Conservation (phyloP, 441 rosid species). For the Croton setiger region DNA sequence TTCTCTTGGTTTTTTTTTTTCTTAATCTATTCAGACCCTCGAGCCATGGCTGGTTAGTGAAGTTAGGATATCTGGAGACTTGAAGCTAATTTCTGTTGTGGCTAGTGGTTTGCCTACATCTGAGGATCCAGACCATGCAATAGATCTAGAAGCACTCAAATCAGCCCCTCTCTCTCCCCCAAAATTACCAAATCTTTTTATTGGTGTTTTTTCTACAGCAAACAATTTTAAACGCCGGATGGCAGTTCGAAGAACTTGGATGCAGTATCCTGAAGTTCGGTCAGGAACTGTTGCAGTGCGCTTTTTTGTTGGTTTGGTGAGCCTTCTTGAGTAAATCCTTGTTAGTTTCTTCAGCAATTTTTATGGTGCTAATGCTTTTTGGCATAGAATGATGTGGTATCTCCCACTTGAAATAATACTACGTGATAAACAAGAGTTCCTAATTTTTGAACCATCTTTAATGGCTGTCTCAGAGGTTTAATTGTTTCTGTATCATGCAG, state of each 20-base stretch:
- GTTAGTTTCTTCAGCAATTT: background rate
- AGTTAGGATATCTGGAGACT: constrained; percentile 53
- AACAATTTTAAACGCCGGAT: constrained; percentile 92
- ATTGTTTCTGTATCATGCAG: too few relatives aligned
- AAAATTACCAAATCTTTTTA: constrained; percentile 60
- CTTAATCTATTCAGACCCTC: constrained; percentile 37
- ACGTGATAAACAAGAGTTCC: background rate
- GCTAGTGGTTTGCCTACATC: constrained; percentile 58
- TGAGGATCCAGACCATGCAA: constrained; percentile 43
- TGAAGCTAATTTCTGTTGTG: constrained; percentile 41
- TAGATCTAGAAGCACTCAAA: constrained; percentile 69
- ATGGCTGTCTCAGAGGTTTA: background rate
- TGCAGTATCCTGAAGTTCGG: constrained; percentile 79
- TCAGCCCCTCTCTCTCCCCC: constrained; percentile 52
- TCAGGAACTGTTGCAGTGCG: constrained; percentile 83
- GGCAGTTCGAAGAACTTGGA: constrained; percentile 98
- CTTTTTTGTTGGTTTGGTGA: constrained; percentile 97
- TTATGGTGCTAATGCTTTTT: background rate
- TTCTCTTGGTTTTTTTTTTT: background rate
- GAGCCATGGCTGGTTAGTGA: constrained; percentile 65
- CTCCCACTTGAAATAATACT: background rate
- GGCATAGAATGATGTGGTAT: background rate
- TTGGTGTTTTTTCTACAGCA: constrained; percentile 93
- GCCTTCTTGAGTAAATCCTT: constrained; percentile 21
- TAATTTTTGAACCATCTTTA: background rate